Evolutionary conservation across 345 rosid species (phyloP).

Genomic region (Eutrema yunnanense): DNA sequence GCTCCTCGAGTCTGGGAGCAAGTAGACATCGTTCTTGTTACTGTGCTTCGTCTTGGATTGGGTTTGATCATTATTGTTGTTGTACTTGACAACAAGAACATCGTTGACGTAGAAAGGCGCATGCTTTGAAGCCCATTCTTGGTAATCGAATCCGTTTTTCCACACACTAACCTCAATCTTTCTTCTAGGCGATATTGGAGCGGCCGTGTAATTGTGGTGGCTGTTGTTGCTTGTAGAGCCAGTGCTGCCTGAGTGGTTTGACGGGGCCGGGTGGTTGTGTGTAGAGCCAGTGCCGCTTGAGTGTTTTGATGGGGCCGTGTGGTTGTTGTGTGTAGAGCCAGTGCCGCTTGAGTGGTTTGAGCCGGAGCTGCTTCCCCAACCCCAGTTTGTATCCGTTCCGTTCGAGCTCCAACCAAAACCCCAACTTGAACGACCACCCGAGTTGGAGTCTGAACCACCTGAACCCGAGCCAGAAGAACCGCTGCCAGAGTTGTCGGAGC

Average conservation of each 20-base stretch:
- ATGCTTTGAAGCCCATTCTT: slow-evolving; percentile 7
- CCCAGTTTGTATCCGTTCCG: slow-evolving; percentile 12
- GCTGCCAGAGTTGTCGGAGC: not conserved
- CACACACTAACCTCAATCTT: not conserved
- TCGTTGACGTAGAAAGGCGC: not conserved
- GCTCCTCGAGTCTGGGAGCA: not conserved
- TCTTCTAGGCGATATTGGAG: not conserved
- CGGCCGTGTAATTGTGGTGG: not conserved
- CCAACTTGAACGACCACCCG: slow-evolving; percentile 7
- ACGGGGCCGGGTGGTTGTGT: not conserved
- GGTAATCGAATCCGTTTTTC: not conserved
- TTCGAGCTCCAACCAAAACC: slow-evolving; percentile 1
- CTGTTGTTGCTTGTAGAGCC: not conserved
- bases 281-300: not conserved
- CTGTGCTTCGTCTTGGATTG: not conserved
- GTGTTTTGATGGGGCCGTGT: not conserved
- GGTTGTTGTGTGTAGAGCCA: not conserved
- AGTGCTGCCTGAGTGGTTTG: not conserved
- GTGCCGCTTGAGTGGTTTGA: not conserved
- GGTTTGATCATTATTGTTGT: not conserved
- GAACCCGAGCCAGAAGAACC: not conserved
- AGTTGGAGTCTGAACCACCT: not conserved
- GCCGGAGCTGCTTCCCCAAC: slow-evolving; percentile 5
- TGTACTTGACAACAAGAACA: slow-evolving; percentile 4
- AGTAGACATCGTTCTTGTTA: slow-evolving; percentile 1